phyloP scores from a whole-genome alignment of 179 eudicot genomes.

The Actinidia arguta region DNA sequence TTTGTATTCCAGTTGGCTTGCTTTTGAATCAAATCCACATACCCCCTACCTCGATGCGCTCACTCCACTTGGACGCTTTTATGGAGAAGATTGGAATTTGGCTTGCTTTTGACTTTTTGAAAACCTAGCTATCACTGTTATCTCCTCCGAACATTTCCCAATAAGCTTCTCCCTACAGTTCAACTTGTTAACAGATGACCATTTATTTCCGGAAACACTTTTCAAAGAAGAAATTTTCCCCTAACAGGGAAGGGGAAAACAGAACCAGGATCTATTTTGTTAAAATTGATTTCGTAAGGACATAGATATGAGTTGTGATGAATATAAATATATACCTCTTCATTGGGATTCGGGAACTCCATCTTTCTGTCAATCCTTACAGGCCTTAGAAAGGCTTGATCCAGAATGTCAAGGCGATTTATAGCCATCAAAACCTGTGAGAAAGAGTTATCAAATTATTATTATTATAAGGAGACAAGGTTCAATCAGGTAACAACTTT shows the following conservation, averaged over 20 bases:
- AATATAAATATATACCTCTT: slow-evolving; percentile 57
- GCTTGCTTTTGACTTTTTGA: too few species aligned
- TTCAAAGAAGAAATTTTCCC: not conserved
- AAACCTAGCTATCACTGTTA: not conserved
- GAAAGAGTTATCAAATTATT: not conserved
- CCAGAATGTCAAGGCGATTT: slow-evolving; percentile 89
- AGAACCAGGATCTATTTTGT: not conserved
- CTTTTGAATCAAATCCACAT: too few species aligned
- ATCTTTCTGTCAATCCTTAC: slow-evolving; percentile 97
- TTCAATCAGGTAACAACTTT: not conserved
- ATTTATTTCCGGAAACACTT: not conserved
- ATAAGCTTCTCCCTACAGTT: not conserved
- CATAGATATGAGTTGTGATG: not conserved
- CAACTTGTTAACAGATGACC: not conserved
- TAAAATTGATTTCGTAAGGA: not conserved
- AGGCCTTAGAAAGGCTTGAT: slow-evolving; percentile 96
- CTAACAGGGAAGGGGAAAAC: not conserved
- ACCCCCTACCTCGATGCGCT: too few species aligned
- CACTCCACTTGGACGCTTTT: too few species aligned
- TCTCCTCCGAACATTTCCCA: not conserved
- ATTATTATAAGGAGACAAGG: not conserved
- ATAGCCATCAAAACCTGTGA: slow-evolving; percentile 92
- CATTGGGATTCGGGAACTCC: slow-evolving; percentile 94
- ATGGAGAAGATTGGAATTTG: too few species aligned
- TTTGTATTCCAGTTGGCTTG: too few species aligned